Evolutionary conservation across 2,329 filamentous ascomycete genomes (phyloP).

Genomic region (Aspergillus spinulosporus): DNA sequence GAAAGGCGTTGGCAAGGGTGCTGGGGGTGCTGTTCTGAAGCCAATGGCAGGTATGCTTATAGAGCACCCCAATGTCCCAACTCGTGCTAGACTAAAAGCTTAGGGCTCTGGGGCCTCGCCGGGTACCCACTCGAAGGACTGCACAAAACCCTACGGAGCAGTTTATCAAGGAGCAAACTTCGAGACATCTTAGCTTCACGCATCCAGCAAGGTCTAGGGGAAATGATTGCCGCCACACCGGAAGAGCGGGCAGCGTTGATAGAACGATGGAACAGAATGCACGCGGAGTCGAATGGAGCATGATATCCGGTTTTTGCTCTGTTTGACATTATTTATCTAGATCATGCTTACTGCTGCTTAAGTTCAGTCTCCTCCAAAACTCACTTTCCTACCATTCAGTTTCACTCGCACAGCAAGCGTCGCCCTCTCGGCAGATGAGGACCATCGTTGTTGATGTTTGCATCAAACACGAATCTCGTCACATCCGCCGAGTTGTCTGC

Average conservation of each 20-base stretch:
- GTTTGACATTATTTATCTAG: not conserved
- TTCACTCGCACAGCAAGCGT: conserved; percentile 15
- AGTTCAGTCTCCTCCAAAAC: not conserved
- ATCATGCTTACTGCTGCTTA: not conserved
- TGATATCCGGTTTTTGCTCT: not conserved
- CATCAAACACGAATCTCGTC: conserved; percentile 31
- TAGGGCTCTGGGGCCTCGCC: conserved; percentile 32
- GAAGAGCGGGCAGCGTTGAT: conserved; percentile 27
- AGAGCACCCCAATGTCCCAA: not conserved
- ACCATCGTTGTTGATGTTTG: conserved; percentile 25
- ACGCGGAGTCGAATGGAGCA: not conserved
- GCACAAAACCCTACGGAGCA: conserved; percentile 33
- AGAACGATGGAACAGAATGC: conserved; percentile 21
- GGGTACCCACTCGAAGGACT: conserved; percentile 35
- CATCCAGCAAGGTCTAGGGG: conserved; percentile 31
- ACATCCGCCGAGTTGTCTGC: conserved; percentile 30
- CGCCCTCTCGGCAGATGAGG: conserved; percentile 20
- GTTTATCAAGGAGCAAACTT: conserved; percentile 28
- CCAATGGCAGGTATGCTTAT: conserved; percentile 67
- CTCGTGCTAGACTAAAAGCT: not conserved
- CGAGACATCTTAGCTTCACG: conserved; percentile 30
- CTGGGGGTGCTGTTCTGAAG: conserved; percentile 79
- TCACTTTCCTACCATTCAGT: not conserved
- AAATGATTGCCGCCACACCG: conserved; percentile 24
- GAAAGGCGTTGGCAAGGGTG: conserved; percentile 78